Evolutionary conservation across 1,284 basidiomycete species (phyloP).

Genomic region (Microbotryum lychnidis-dioicae): DNA sequence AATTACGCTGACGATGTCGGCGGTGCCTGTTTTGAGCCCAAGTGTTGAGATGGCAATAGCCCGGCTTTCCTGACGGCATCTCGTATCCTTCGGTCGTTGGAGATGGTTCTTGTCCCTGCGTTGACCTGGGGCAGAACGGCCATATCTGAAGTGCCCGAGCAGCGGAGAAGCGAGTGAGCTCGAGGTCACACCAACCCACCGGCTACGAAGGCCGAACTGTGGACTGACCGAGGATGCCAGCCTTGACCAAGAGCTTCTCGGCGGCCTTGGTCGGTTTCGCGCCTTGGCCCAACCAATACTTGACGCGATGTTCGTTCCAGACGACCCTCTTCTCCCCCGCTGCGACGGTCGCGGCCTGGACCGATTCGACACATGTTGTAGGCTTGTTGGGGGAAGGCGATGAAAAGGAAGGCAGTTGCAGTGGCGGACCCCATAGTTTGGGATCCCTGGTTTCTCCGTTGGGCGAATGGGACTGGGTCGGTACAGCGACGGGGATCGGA

Average conservation of each 20-base stretch:
- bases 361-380: neutral
- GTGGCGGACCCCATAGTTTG: slow-evolving; percentile 17
- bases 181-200: too few species aligned
- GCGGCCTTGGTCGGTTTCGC: slow-evolving; percentile 41
- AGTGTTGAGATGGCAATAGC: too few species aligned
- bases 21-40: too few species aligned
- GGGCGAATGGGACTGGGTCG: slow-evolving; percentile 12
- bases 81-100: too few species aligned
- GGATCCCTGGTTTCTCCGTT: slow-evolving; percentile 15
- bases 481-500: slow-evolving; percentile 9
- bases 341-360: neutral
- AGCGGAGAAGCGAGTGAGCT: too few species aligned
- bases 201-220: neutral
- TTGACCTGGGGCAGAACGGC: too few species aligned
- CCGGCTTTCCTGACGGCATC: too few species aligned
- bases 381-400: too few species aligned
- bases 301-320: slow-evolving; percentile 40
- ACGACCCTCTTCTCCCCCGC: slow-evolving; percentile 34
- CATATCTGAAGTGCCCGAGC: too few species aligned
- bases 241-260: slow-evolving; percentile 38
- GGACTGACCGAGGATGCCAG: slow-evolving; percentile 31
- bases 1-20: too few species aligned
- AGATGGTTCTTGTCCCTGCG: too few species aligned
- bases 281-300: slow-evolving; percentile 39
- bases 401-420: neutral